phyloP scores from a whole-genome alignment of 495 filamentous ascomycete genomes.

The Friedmanniomyces endolithicus region DNA sequence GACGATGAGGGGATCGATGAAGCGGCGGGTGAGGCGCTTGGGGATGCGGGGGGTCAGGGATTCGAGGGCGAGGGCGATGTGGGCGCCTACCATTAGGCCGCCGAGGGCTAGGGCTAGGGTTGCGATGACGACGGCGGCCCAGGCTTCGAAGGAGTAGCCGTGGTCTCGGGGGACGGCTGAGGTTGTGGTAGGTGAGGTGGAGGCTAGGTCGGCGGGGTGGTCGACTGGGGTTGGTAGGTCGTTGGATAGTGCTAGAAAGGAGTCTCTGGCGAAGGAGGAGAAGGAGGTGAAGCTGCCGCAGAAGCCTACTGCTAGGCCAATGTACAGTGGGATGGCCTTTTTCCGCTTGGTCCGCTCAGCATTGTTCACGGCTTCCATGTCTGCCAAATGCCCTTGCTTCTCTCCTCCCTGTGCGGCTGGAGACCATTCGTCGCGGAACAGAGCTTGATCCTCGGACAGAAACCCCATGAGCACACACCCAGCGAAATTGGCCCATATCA shows the following conservation, averaged over 20 bases:
- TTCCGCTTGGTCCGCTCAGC: conserved; percentile 34
- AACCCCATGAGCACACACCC: conserved; percentile 80
- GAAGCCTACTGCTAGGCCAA: conserved; percentile 85
- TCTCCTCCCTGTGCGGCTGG: background rate
- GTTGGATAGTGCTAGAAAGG: conserved; percentile 75
- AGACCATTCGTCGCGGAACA: conserved; percentile 60
- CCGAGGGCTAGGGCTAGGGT: conserved; percentile 58
- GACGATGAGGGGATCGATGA: conserved; percentile 51
- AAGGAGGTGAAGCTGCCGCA: conserved; percentile 90
- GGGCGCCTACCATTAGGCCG: conserved; percentile 60
- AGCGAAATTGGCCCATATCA: conserved; percentile 85
- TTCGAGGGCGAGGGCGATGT: conserved; percentile 56
- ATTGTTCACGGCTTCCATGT: background rate
- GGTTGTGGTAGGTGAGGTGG: conserved; percentile 1
- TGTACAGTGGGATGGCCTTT: conserved; percentile 79
- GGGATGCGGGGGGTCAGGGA: conserved; percentile 46
- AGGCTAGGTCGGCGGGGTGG: conserved; percentile 25
- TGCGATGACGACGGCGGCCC: conserved; percentile 54
- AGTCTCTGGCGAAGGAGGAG: conserved; percentile 76
- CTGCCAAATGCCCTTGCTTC: background rate
- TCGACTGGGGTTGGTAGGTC: conserved; percentile 42
- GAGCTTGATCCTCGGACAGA: conserved; percentile 60
- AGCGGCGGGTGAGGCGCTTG: conserved; percentile 40
- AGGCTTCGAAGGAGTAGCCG: conserved; percentile 72
- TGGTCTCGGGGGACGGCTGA: conserved; percentile 43